Percentiles rank a stretch among this genome's conserved stretches.
phyloP scores from a whole-genome alignment of 495 filamentous ascomycete genomes.

The Amphirosellinia nigrospora region DNA sequence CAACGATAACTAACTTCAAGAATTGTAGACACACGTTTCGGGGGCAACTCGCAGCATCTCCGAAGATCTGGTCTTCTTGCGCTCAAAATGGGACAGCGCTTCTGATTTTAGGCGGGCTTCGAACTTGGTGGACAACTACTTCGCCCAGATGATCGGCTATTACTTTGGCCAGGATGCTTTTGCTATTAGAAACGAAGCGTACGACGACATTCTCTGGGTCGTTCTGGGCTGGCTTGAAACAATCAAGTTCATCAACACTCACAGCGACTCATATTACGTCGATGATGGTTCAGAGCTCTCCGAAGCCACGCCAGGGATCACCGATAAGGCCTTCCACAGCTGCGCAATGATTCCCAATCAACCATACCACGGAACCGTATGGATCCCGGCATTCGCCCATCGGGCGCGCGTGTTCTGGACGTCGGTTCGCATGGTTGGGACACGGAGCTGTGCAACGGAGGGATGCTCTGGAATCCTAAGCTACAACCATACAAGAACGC shows the following conservation, averaged over 20 bases:
- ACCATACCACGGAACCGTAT: slow-evolving; percentile 77
- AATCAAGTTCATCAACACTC: slow-evolving; percentile 73
- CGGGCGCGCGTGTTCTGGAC: slow-evolving; percentile 89
- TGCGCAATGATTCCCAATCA: slow-evolving; percentile 29
- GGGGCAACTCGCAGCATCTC: slow-evolving; percentile 71
- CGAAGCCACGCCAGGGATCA: neutral
- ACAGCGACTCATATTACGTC: slow-evolving; percentile 45
- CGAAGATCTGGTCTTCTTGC: slow-evolving; percentile 35
- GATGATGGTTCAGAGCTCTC: neutral
- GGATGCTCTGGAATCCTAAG: slow-evolving; percentile 91
- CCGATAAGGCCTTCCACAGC: slow-evolving; percentile 26
- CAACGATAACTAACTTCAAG: too few species aligned
- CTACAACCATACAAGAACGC: slow-evolving; percentile 93
- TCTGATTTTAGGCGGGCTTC: slow-evolving; percentile 59
- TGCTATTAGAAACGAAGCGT: slow-evolving; percentile 77
- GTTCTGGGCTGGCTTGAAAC: slow-evolving; percentile 90
- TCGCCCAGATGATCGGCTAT: slow-evolving; percentile 73
- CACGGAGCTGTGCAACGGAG: slow-evolving; percentile 78
- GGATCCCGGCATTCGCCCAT: slow-evolving; percentile 81
- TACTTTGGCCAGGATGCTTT: slow-evolving; percentile 90
- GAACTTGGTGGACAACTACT: slow-evolving; percentile 82
- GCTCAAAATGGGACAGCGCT: slow-evolving; percentile 22
- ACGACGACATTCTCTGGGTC: slow-evolving; percentile 97
- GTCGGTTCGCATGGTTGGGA: slow-evolving; percentile 83
- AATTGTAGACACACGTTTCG: slow-evolving; percentile 79